Base-by-base conservation (phyloP, 1,284 basidiomycete species). In the Mycena sp. region DNA sequence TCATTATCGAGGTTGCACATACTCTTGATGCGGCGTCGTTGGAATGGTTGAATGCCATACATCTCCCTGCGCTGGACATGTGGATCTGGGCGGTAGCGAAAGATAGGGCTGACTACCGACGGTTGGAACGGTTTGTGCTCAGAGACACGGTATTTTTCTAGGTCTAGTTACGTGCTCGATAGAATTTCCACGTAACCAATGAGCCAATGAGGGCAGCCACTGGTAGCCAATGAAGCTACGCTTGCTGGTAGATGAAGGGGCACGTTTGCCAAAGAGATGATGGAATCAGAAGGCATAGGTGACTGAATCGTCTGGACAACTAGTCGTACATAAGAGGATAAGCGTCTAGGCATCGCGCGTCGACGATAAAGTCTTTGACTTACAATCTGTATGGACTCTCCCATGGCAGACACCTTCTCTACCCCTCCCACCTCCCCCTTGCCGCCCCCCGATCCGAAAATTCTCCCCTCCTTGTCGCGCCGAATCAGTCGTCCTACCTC, bases 51-150 rank as follows among this genome's bases (percentile, higher is more conserved):
- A 82, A 77, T 61, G 76, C 79, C 7, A 81, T 93, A 43, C 87
- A 80, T 0, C 76, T 87, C 23, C 85, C 88, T 2, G 81, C 87
- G 56, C 67, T 93, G 58, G 88, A 92, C 72, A 83, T 83, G 71
- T 94, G 92, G 92, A 73, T 93, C 21, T 91, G 91, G 89, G 80
- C 86, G 28, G 84, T 90, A 10, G 90, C 90, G 49, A 93, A 93
- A 73, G 90, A 92, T 67, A 79, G 90, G 63, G 67, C 74, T 35
- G 91, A 92, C 73, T 93, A 92, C 70, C 79, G 89, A 60, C 75
- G 76, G 45, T 77, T 93, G 32, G 79, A 81, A 65, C 79, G 91
- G 64, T 90, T 93, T 71, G 87, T 83, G n/a, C 74, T 86, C 70
- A 79, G 80, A 61, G 77, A 86, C 58, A 91, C 90, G 0, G 77